Evolutionary conservation across 257 asterid genomes (phyloP).

Genomic region (Linaria vulgaris): DNA sequence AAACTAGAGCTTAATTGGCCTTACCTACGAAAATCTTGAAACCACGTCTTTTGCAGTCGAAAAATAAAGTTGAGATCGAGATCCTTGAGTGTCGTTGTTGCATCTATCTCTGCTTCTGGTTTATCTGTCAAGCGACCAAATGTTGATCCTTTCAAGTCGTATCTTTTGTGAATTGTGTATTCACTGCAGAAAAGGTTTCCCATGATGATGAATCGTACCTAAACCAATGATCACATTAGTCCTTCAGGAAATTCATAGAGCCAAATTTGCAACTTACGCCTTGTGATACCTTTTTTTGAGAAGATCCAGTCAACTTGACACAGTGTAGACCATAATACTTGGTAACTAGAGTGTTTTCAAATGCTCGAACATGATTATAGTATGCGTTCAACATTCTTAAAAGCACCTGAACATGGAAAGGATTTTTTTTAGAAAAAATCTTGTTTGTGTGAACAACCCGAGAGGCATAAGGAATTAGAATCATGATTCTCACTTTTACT

Average conservation of each 20-base stretch:
- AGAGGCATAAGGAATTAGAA: not conserved
- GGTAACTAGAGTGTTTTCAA: conserved; percentile 62
- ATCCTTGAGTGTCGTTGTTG: conserved; percentile 88
- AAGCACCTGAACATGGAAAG: conserved; percentile 43
- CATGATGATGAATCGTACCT: conserved; percentile 90
- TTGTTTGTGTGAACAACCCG: not conserved
- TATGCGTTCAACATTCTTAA: conserved; percentile 65
- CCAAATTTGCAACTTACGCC: not conserved
- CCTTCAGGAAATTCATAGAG: not conserved
- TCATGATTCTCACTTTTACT: conserved; percentile 60
- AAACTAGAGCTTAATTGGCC: not conserved
- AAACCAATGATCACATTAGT: conserved; percentile 22
- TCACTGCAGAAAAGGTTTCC: conserved; percentile 82
- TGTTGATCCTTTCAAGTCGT: conserved; percentile 91
- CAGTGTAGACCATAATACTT: conserved; percentile 67
- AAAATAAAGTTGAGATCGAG: conserved; percentile 86
- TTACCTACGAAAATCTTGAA: conserved; percentile 79
- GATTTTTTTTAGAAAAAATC: not conserved
- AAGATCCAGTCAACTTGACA: conserved; percentile 58
- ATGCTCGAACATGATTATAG: conserved; percentile 59
- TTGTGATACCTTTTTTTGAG: conserved; percentile 61
- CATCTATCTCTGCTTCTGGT: conserved; percentile 83
- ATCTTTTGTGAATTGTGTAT: conserved; percentile 69
- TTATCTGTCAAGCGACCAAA: conserved; percentile 85
- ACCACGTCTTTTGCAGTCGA: conserved; percentile 80